A percentile compares a stretch with the other conserved stretches of the same genome.
Conservation (phyloP, 495 filamentous ascomycete genomes). For the Geopyxis carbonaria region DNA sequence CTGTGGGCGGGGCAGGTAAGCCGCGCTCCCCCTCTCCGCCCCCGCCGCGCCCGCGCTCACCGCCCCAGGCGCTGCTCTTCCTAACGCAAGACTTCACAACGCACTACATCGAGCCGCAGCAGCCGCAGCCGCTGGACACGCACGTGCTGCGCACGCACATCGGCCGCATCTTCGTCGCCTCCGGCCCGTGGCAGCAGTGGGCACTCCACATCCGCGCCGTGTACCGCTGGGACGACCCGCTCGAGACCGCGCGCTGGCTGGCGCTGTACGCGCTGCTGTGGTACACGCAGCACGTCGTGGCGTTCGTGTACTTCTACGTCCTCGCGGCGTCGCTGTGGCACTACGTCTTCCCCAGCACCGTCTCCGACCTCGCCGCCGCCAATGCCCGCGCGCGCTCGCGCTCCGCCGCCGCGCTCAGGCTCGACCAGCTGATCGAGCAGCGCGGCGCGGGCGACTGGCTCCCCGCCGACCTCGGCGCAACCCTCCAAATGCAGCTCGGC, state of each 20-base stretch:
- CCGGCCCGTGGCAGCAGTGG: constrained; percentile 30
- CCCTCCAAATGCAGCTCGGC: constrained; percentile 29
- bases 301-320: constrained; percentile 27
- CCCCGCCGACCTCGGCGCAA: constrained; percentile 27
- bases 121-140: constrained; percentile 27
- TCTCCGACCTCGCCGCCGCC: constrained; percentile 27
- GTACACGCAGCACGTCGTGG: constrained; percentile 27
- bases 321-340: constrained; percentile 29
- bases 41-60: background rate
- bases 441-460: constrained; percentile 30
- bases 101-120: constrained; percentile 31
- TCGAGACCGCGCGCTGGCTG: constrained; percentile 23
- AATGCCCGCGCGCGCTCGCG: constrained; percentile 24
- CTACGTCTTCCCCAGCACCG: constrained; percentile 23
- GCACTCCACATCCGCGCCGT: constrained; percentile 27
- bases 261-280: constrained; percentile 26
- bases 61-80: constrained; percentile 27
- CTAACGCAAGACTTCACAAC: constrained; percentile 28
- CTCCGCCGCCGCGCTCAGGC: constrained; percentile 19
- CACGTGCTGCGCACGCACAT: constrained; percentile 26
- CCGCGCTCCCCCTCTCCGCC: constrained; percentile 2
- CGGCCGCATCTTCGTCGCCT: constrained; percentile 31
- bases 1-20: constrained; percentile 30
- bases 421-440: constrained; percentile 32
- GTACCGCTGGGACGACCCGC: constrained; percentile 31